Percentiles rank a stretch among this genome's conserved stretches.
phyloP scores from a whole-genome alignment of 768 basidiomycete genomes.

The Dioszegia hungarica region DNA sequence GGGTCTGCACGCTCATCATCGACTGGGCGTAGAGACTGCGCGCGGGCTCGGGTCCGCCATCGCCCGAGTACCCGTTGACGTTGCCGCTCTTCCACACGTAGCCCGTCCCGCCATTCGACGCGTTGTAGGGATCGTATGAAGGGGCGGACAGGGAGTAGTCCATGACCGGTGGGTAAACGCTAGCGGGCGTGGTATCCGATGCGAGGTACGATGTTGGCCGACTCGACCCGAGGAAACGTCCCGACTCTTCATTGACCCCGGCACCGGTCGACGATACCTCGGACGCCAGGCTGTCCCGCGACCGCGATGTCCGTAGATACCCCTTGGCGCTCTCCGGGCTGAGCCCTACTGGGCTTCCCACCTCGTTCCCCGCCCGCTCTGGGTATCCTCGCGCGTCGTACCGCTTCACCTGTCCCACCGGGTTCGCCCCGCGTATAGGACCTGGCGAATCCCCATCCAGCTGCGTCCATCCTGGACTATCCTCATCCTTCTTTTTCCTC shows the following conservation, averaged over 20 bases:
- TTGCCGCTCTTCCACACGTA: constrained; percentile 1
- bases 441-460: constrained; percentile 8
- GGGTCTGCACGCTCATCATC: constrained; percentile 21
- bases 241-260: constrained; percentile 27
- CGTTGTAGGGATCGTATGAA: constrained; percentile 29
- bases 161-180: constrained; percentile 32
- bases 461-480: constrained; percentile 12
- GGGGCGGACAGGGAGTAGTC: constrained; percentile 26
- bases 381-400: constrained; percentile 40
- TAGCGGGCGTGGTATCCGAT: constrained; percentile 10
- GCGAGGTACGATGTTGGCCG: constrained; percentile 18
- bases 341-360: background rate
- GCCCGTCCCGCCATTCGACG: background rate
- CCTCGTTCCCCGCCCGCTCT: constrained; percentile 6
- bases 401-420: constrained; percentile 1
- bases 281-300: constrained; percentile 21
- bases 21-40: constrained; percentile 29
- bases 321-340: background rate
- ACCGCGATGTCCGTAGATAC: constrained; percentile 8
- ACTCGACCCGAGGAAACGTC: constrained; percentile 17
- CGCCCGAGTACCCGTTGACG: constrained; percentile 1
- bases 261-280: constrained; percentile 33
- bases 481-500: constrained; percentile 14
- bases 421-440: background rate
- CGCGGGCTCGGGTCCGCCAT: constrained; percentile 10